Evolutionary conservation across 257 asterid genomes (phyloP), one percentile per base, ranked within the genome.

Genomic region (Verbena officinalis): DNA sequence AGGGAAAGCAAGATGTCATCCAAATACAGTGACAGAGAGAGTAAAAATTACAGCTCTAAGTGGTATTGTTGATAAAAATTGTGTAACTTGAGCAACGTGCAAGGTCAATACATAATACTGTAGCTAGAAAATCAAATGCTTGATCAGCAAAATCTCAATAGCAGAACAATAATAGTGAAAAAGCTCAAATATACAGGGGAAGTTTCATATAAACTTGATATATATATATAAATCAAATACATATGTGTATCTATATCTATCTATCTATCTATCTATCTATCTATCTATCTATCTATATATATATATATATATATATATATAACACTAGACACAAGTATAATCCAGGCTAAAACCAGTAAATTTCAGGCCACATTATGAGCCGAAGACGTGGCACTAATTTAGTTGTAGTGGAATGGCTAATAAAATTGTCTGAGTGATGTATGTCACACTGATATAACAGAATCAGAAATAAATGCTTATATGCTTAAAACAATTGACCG

Each of bases 401-500:
- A 19, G 22, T 34, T 46, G 22, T 31, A 33, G 27, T 6, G 13
- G 59, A 33, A 30, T 49, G 69, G 24, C 22, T 46, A 49, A 17
- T 30, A 7, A 20, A 16, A 19, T 11, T 19, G 14, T 12, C 12
- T 46, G 20, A 30, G 12, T 19, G 49, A 33, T 15, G n/a, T 38
- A 45, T 30, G 2, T 20, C 21, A 1, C 13, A 39, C 12, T 7
- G 17, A 55, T 56, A 27, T 23, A 59, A 14, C 54, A 15, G 3
- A 59, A 30, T 7, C 56, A 43, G 4, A 11, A 45, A 11, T 6
- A 55, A 30, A 34, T 43, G 16, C 5, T 14, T 9, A 10, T 58
- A 30, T 31, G 65, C 52, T 55, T 50, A 56, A 33, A 66, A 46
- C 27, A 55, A 55, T 43, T 27, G 21, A 19, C 49, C 36, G 3